These are phyloP conservation scores for Tagetes erecta DNA, from an alignment of 129 eudicot species.

Conservation along the genomic window DNA sequence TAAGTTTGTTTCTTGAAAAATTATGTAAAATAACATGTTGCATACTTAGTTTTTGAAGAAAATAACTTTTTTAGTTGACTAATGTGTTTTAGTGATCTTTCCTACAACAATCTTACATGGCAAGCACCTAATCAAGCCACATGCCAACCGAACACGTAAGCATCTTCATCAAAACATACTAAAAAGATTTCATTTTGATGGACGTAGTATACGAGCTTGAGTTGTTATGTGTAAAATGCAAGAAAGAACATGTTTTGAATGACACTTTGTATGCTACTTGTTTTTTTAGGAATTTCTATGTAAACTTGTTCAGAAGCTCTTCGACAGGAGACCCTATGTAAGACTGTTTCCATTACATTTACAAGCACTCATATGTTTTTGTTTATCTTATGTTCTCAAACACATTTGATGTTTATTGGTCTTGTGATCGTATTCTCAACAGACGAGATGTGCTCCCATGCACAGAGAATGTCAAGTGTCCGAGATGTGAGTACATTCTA, in stretches of 20 bases:
- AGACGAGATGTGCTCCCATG: constrained; percentile 76
- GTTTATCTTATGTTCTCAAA: background rate
- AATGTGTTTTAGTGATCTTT: constrained; percentile 68
- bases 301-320: constrained; percentile 81
- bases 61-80: constrained; percentile 9
- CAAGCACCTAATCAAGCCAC: constrained; percentile 64
- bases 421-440: constrained; percentile 32
- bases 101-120: constrained; percentile 84
- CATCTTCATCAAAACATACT: background rate
- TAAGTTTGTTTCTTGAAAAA: constrained; percentile 37
- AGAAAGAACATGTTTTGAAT: constrained; percentile 5
- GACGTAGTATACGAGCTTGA: background rate
- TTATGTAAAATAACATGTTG: background rate
- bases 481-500: constrained; percentile 61
- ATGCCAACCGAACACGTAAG: constrained; percentile 65
- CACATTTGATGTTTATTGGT: constrained; percentile 24
- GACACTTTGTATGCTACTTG: background rate
- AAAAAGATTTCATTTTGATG: background rate
- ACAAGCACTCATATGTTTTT: background rate
- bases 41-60: constrained; percentile 1
- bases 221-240: constrained; percentile 1
- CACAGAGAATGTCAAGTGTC: constrained; percentile 47
- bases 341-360: constrained; percentile 36
- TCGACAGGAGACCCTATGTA: constrained; percentile 49
- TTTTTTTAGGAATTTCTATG: constrained; percentile 51